Base-by-base conservation (phyloP, 164 flowering plant species). In the Malania oleifera region DNA sequence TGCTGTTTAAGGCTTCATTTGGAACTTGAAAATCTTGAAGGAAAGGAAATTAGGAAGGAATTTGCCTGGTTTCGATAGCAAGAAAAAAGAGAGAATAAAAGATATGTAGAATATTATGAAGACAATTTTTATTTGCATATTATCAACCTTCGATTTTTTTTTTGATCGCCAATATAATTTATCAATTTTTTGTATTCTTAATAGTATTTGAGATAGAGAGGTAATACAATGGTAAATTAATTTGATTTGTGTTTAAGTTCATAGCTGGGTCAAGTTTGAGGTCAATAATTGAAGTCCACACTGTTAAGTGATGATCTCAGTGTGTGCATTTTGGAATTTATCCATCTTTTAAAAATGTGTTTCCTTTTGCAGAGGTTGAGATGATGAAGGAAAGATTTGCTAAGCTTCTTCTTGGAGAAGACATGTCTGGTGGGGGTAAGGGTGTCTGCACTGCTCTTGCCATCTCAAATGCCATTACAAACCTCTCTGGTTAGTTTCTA, bases 311-410 rank as follows among this genome's bases (percentile, higher is more conserved):
- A 15, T 4, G n/a, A 17, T 27, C 38, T 44, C 4, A 34, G 38
- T 17, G 18, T 27, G 14, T 41, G n/a, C 12, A 5, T 54, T 8
- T 18, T 35, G 10, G 28, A 18, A 17, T 28, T 50, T 22, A 47
- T 26, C 57, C 38, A 18, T 15, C 15, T 38, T 43, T 45, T n/a
- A n/a, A n/a, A n/a, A n/a, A n/a, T n/a, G n/a, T n/a, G n/a, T n/a
- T n/a, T n/a, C n/a, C n/a, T 50, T 31, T 8, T 74, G 59, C 73
- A 84, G 96, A 86, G 52, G 56, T 76, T 27, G 90, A 82, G 59
- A 52, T 82, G 79, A 87, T 89, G 90, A 87, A 85, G 73, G 95
- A 89, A 68, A 62, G 86, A 19, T 89, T 89, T 49, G 82, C 95
- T 0, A 89, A 86, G 75, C 81, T 89, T 54, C 76, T 84, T 8